phyloP scores from a whole-genome alignment of 1,284 basidiomycete genomes.

The Phellopilus nigrolimitatus region DNA sequence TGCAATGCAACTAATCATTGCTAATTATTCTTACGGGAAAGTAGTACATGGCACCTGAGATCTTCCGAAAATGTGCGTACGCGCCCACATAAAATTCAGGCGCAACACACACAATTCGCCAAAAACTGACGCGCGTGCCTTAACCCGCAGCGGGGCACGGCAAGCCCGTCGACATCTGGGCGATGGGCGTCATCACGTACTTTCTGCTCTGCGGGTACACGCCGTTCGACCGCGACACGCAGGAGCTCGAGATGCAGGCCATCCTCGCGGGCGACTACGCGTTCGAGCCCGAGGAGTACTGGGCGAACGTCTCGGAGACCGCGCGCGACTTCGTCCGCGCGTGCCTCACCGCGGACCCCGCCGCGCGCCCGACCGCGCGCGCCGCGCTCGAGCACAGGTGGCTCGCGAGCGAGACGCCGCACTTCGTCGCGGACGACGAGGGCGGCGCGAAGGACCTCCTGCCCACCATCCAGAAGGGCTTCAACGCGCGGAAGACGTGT shows the following conservation, averaged over 20 bases:
- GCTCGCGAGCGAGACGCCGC: slow-evolving; percentile 63
- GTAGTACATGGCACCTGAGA: slow-evolving; percentile 97
- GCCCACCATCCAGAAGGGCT: slow-evolving; percentile 83
- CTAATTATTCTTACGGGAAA: slow-evolving; percentile 20
- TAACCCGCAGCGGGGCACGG: slow-evolving; percentile 73
- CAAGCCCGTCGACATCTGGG: slow-evolving; percentile 96
- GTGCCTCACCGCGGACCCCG: slow-evolving; percentile 83
- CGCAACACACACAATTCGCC: slow-evolving; percentile 9
- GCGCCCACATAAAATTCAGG: not conserved
- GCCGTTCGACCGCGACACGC: slow-evolving; percentile 88
- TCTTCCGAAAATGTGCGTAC: slow-evolving; percentile 85
- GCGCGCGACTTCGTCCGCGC: slow-evolving; percentile 77
- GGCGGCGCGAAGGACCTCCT: slow-evolving; percentile 77
- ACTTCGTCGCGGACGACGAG: slow-evolving; percentile 65
- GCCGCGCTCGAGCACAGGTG: slow-evolving; percentile 75
- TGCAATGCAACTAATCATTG: slow-evolving; percentile 17
- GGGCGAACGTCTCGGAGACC: slow-evolving; percentile 76
- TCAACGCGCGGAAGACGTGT: slow-evolving; percentile 87
- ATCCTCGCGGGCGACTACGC: slow-evolving; percentile 90
- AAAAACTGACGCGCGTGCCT: slow-evolving; percentile 9
- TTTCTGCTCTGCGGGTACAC: slow-evolving; percentile 95
- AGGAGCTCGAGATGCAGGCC: slow-evolving; percentile 87
- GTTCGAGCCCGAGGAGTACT: slow-evolving; percentile 86
- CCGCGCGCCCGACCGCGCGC: slow-evolving; percentile 69
- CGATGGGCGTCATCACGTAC: slow-evolving; percentile 95